Conservation (phyloP, 2,329 filamentous ascomycete genomes). For the Stemphylium lycopersici region DNA sequence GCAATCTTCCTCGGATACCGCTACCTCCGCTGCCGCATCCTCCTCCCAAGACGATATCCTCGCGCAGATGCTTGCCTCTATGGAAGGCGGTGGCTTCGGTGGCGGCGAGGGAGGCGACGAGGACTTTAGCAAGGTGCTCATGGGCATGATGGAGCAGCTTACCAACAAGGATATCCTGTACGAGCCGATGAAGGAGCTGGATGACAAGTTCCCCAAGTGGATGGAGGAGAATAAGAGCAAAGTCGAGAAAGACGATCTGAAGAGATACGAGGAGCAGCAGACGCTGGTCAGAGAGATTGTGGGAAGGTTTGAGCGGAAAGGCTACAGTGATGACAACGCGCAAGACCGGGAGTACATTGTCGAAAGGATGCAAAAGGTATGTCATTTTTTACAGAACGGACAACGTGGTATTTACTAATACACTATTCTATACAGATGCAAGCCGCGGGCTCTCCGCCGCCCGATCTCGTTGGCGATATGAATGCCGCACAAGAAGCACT, state of each 20-base stretch:
- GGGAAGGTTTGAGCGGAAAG: slow-evolving; percentile 79
- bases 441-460: slow-evolving; percentile 86
- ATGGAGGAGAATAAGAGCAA: slow-evolving; percentile 76
- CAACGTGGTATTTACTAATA: not conserved
- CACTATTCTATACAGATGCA: slow-evolving; percentile 74
- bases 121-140: slow-evolving; percentile 91
- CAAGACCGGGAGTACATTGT: slow-evolving; percentile 90
- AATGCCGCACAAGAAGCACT: slow-evolving; percentile 75
- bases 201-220: slow-evolving; percentile 92
- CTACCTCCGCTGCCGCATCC: slow-evolving; percentile 75
- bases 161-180: slow-evolving; percentile 98
- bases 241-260: slow-evolving; percentile 70
- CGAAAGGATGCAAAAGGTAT: slow-evolving; percentile 95
- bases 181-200: slow-evolving; percentile 96
- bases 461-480: slow-evolving; percentile 90
- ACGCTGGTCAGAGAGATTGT: slow-evolving; percentile 84
- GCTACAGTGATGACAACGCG: slow-evolving; percentile 81
- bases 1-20: slow-evolving; percentile 85
- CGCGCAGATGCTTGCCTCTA: slow-evolving; percentile 88
- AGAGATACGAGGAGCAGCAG: slow-evolving; percentile 82
- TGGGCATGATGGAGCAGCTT: slow-evolving; percentile 98
- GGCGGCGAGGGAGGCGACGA: slow-evolving; percentile 69
- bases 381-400: not conserved
- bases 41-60: slow-evolving; percentile 73
- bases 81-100: slow-evolving; percentile 68